These are phyloP conservation scores for Aspergillus clavatus DNA, from an alignment of 2,329 filamentous ascomycete species.

Conservation along the genomic window DNA sequence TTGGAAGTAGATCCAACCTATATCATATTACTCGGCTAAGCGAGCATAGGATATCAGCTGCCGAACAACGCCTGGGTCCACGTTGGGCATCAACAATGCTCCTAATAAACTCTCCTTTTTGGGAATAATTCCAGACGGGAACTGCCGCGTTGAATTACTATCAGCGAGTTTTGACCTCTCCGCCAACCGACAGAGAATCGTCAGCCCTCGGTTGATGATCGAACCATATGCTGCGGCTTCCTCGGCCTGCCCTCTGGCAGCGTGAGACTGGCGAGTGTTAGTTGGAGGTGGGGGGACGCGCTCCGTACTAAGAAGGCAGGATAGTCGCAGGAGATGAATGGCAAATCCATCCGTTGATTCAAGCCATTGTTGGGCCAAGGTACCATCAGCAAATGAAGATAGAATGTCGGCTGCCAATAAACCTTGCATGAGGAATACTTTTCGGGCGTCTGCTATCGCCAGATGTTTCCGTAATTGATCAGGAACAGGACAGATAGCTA, in stretches of 20 bases:
- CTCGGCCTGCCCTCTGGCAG: conserved; percentile 34
- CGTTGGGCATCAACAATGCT: conserved; percentile 62
- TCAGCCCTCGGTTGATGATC: conserved; percentile 64
- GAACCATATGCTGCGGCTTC: conserved; percentile 41
- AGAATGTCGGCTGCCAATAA: conserved; percentile 86
- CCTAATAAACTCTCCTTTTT: conserved; percentile 63
- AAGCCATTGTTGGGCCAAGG: conserved; percentile 74
- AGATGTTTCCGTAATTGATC: conserved; percentile 60
- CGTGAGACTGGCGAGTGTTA: conserved; percentile 32
- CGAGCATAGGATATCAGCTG: conserved; percentile 63
- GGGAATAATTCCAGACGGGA: conserved; percentile 61
- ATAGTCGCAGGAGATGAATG: conserved; percentile 69
- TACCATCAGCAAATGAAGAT: conserved; percentile 67
- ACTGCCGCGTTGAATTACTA: conserved; percentile 45
- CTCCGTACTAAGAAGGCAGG: conserved; percentile 65
- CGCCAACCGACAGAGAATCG: conserved; percentile 61
- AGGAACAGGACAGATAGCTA: conserved; percentile 80
- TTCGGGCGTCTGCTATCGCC: conserved; percentile 72
- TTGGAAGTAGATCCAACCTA: conserved; percentile 8
- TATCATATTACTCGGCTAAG: conserved; percentile 43
- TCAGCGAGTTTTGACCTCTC: conserved; percentile 59
- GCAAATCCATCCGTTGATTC: conserved; percentile 79
- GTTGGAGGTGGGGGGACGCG: conserved; percentile 43
- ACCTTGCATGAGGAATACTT: conserved; percentile 87
- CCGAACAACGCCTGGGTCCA: conserved; percentile 59